Evolutionary conservation across 2,329 filamentous ascomycete genomes (phyloP).

Genomic region (Beauveria bassiana): DNA sequence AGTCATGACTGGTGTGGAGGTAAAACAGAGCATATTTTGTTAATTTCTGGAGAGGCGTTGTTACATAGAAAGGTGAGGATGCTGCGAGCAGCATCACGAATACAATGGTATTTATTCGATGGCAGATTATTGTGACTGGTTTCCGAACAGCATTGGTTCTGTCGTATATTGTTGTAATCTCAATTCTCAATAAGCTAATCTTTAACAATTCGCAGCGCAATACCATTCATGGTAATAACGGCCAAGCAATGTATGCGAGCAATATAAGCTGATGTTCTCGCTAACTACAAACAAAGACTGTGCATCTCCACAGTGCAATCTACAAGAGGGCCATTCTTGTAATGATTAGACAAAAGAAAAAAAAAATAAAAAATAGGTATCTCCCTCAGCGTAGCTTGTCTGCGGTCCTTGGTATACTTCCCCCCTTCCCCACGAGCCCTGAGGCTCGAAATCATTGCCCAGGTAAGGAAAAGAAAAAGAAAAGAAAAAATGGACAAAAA

Average conservation of each 20-base stretch:
- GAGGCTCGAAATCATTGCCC: not conserved
- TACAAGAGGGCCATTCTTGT: not conserved
- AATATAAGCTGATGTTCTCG: not conserved
- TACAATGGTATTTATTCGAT: not conserved
- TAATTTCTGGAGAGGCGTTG: not conserved
- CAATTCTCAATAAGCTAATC: not conserved
- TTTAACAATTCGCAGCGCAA: not conserved
- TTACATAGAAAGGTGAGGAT: not conserved
- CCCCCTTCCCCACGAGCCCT: not conserved
- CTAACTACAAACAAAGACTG: not conserved
- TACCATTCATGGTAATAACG: not conserved
- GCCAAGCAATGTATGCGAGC: not conserved
- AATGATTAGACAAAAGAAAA: not conserved
- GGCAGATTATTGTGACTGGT: no score
- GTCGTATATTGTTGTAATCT: not conserved
- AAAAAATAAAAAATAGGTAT: not conserved
- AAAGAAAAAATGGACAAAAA: not conserved
- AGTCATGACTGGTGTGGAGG: not conserved
- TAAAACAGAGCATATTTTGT: conserved; percentile 2
- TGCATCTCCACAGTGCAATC: not conserved
- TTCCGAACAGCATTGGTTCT: not conserved
- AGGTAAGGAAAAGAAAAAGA: not conserved
- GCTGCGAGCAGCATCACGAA: not conserved
- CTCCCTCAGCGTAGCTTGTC: not conserved
- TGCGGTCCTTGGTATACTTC: not conserved